phyloP scores from a whole-genome alignment of 768 basidiomycete species.

The Pholiota conissans region DNA sequence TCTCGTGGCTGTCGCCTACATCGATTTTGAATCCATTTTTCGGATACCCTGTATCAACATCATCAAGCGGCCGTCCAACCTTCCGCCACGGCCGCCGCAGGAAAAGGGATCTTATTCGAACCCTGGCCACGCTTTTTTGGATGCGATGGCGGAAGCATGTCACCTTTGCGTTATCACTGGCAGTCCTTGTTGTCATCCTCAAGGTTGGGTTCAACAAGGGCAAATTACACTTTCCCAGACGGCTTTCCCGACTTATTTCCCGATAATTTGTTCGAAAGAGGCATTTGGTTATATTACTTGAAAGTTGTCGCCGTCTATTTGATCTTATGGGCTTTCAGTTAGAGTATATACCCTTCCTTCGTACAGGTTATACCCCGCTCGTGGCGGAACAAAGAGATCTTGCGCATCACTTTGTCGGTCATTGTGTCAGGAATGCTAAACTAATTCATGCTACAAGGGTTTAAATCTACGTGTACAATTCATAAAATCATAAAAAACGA shows the following conservation, averaged over 20 bases:
- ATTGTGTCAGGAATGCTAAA: conserved; percentile 5
- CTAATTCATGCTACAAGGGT: conserved; percentile 5
- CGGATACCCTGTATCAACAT: conserved; percentile 59
- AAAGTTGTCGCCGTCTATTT: conserved; percentile 3
- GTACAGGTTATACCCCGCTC: conserved; percentile 5
- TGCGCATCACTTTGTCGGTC: conserved; percentile 1
- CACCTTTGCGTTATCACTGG: conserved; percentile 31
- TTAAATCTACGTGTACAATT: conserved; percentile 10
- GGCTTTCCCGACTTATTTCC: conserved; percentile 15
- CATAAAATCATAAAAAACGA: conserved; percentile 14
- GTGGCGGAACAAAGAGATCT: conserved; percentile 2
- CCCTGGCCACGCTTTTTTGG: conserved; percentile 67
- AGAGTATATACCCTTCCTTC: background rate
- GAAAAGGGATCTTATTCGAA: conserved; percentile 65
- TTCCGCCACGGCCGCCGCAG: conserved; percentile 65
- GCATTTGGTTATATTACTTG: conserved; percentile 3
- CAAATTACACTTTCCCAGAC: conserved; percentile 18
- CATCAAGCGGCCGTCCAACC: conserved; percentile 32
- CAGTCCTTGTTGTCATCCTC: conserved; percentile 27
- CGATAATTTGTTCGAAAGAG: conserved; percentile 9
- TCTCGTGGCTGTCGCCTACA: conserved; percentile 45
- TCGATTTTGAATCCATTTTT: conserved; percentile 74
- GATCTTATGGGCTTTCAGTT: background rate
- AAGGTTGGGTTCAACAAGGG: conserved; percentile 23
- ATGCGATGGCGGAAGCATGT: conserved; percentile 56